Evolutionary conservation across 176 grass and related monocot species (phyloP).

Genomic region (Pontederia crassipes): DNA sequence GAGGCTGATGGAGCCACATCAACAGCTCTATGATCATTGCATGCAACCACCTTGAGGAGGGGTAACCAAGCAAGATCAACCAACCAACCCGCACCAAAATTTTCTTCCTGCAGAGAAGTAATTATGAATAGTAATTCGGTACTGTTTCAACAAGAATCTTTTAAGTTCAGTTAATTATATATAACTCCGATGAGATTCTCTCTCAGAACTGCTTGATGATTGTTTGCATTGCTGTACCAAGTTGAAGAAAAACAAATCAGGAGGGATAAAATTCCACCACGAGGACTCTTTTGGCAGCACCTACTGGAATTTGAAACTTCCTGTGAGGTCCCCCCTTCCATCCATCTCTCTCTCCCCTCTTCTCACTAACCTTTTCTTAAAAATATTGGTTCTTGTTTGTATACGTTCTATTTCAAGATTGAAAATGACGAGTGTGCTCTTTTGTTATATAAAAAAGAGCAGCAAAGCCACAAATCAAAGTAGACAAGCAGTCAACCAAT

Average conservation of each 20-base stretch:
- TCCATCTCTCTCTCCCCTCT: too few relatives aligned
- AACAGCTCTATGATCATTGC: too few relatives aligned
- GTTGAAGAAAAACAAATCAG: neutral
- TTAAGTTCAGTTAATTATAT: neutral
- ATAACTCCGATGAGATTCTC: neutral
- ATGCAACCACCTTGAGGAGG: too few relatives aligned
- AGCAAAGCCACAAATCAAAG: conserved; percentile 9
- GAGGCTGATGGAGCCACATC: too few relatives aligned
- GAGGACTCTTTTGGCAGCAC: neutral
- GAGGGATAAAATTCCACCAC: too few relatives aligned
- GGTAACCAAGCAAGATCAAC: too few relatives aligned
- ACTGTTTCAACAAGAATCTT: too few relatives aligned
- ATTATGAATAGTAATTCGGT: too few relatives aligned
- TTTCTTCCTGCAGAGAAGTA: too few relatives aligned
- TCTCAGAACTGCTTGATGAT: neutral
- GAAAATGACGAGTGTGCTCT: neutral
- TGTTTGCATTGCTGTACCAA: neutral
- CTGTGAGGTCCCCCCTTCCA: neutral
- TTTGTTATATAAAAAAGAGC: neutral
- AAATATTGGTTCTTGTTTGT: neutral
- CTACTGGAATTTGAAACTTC: conserved; percentile 14
- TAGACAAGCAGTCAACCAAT: conserved; percentile 19
- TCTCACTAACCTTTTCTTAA: neutral
- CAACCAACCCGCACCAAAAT: too few relatives aligned
- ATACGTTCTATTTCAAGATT: conserved; percentile 1